Conservation (phyloP, 257 asterid species). For the Gentiana dahurica region DNA sequence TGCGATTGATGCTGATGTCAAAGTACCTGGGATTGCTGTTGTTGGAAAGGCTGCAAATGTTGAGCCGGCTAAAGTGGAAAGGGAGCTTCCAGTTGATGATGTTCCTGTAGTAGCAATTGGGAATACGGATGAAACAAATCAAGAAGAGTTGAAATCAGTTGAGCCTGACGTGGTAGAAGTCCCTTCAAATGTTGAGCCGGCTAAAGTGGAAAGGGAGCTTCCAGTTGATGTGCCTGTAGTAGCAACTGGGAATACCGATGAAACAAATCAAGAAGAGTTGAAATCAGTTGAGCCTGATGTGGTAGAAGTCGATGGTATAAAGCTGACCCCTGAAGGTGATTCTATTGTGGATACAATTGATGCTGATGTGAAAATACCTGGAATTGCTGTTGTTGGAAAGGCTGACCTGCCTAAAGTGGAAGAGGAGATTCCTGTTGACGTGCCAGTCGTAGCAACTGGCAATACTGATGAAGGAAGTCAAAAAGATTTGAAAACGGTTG, state of each 20-base stretch:
- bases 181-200: constrained; percentile 18
- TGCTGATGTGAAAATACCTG: constrained; percentile 26
- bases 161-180: constrained; percentile 18
- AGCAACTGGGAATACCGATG: constrained; percentile 3
- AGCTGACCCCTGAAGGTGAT: constrained; percentile 27
- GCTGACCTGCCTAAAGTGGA: constrained; percentile 13
- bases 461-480: background rate
- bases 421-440: constrained; percentile 14
- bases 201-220: constrained; percentile 21
- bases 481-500: constrained; percentile 5
- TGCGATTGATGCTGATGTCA: constrained; percentile 27
- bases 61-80: constrained; percentile 13
- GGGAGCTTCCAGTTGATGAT: constrained; percentile 9
- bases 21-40: constrained; percentile 23
- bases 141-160: constrained; percentile 3
- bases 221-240: constrained; percentile 10
- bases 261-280: background rate
- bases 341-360: constrained; percentile 33
- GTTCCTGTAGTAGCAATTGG: constrained; percentile 5
- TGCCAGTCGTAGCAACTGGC: constrained; percentile 2
- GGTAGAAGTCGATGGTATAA: constrained; percentile 18
- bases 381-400: constrained; percentile 23
- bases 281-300: constrained; percentile 12
- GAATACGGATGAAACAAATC: background rate
- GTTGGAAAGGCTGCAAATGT: constrained; percentile 26